phyloP scores from a whole-genome alignment of 1,284 basidiomycete species.

The Cutaneotrichosporon mucoides region DNA sequence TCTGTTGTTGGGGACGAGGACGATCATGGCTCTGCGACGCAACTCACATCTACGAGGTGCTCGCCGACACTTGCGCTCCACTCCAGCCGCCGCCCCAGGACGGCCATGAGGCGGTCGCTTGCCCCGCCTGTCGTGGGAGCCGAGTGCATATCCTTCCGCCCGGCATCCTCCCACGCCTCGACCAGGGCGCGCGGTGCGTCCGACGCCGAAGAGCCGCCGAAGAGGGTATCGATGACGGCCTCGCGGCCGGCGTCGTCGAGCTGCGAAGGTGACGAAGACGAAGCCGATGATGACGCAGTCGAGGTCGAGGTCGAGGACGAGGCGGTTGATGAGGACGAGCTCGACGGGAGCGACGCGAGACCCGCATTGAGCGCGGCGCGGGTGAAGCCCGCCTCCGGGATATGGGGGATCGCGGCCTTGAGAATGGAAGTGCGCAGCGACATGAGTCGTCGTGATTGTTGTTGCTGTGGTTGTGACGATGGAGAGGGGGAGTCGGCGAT shows the following conservation, averaged over 20 bases:
- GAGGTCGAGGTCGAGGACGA: not conserved
- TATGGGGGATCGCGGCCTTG: conserved; percentile 26
- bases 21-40: too few species aligned
- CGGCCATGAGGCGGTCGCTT: conserved; percentile 2
- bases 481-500: not conserved
- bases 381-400: conserved; percentile 38
- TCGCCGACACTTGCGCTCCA: conserved; percentile 34
- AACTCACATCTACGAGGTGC: conserved; percentile 41
- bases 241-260: conserved; percentile 5
- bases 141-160: conserved; percentile 19
- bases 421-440: conserved; percentile 36
- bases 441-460: conserved; percentile 16
- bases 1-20: too few species aligned
- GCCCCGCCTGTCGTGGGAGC: not conserved
- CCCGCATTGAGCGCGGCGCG: conserved; percentile 31
- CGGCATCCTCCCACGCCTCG: conserved; percentile 32
- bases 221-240: conserved; percentile 36
- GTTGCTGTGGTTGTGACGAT: not conserved
- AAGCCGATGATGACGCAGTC: not conserved
- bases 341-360: conserved; percentile 19
- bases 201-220: conserved; percentile 20
- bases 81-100: conserved; percentile 22
- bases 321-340: too few species aligned
- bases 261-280: not conserved
- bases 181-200: conserved; percentile 30